Conservation (phyloP, 495 filamentous ascomycete genomes). For the Polyplosphaeria fusca region DNA sequence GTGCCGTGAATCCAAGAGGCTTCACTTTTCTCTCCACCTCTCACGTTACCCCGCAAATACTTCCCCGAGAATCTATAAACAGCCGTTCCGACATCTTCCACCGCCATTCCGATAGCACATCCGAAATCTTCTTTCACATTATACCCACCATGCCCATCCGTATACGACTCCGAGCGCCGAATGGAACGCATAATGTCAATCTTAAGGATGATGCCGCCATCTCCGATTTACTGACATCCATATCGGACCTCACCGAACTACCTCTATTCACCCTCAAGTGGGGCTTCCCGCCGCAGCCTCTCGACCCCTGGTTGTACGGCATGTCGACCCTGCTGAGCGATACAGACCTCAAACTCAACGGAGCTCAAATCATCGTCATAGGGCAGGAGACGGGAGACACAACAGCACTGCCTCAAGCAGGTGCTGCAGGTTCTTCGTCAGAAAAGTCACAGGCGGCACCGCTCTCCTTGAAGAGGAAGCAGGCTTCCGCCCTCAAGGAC, state of each 20-base stretch:
- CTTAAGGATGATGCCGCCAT: constrained; percentile 65
- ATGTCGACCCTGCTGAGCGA: constrained; percentile 50
- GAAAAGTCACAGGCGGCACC: constrained; percentile 29
- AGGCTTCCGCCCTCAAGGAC: constrained; percentile 49
- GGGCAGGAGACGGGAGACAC: constrained; percentile 45
- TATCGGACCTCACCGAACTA: constrained; percentile 55
- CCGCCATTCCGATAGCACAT: background rate
- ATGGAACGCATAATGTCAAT: constrained; percentile 59
- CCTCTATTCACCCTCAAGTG: constrained; percentile 72
- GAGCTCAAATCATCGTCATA: constrained; percentile 74
- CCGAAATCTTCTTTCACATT: background rate
- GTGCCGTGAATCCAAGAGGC: too few species aligned
- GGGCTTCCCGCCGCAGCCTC: constrained; percentile 75
- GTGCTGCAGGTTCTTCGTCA: background rate
- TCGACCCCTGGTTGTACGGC: constrained; percentile 56
- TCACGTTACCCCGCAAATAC: too few species aligned
- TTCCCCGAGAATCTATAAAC: too few species aligned
- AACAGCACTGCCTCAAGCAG: background rate
- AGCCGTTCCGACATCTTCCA: background rate
- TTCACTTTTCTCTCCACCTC: too few species aligned
- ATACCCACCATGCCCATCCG: constrained; percentile 48
- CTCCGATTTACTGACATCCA: constrained; percentile 55
- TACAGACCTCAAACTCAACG: constrained; percentile 66
- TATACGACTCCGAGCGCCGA: constrained; percentile 61
- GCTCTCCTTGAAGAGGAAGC: constrained; percentile 42